Base-by-base conservation (phyloP, 495 filamentous ascomycete genomes). In the Tuber brumale region DNA sequence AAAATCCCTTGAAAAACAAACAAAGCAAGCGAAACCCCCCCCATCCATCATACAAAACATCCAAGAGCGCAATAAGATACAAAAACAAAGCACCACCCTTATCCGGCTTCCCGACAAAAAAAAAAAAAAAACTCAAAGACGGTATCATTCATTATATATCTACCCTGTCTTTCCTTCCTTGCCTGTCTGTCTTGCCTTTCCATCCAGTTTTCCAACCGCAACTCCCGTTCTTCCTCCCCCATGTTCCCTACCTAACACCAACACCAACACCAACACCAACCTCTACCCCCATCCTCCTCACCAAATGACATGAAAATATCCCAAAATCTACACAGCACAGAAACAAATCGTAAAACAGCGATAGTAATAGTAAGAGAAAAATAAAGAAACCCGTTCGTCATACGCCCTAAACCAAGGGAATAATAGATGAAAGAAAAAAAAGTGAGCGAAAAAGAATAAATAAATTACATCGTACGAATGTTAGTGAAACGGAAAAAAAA, bases 311-410 rank as follows among this genome's bases (percentile, higher is more conserved):
- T 19, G 27, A 66, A 35, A 66, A 66, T 27, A 66, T 66, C 57
- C 27, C 57, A 66, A 66, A 66, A 35, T 66, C 57, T 66, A 66
- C 57, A 66, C 57, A 66, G 35, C 57, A 35, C 57, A 35, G 18
- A 44, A 42, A 18, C 23, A 71, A 27, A n/a, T 10, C 23, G 31
- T 44, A 71, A n/a, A 45, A 44, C 23, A 71, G 21, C 23, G 4
- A 35, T 41, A 31, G 70, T 71, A 71, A 27, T 39, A 71, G 44
- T 69, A 80, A 72, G 12, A 57, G 71, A 39, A 74, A 76, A 42
- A 37, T 66, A 76, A 42, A 70, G 23, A 66, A 69, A 39, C 44
- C 57, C 57, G 27, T 66, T 66, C 16, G 57, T 66, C 57, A 35
- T 35, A 66, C 57, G 35, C 57, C 57, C 27, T 35, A 72, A 80